Evolutionary conservation across 2,329 filamentous ascomycete species (phyloP), one percentile per base, ranked within the genome.

Genomic region (Aspergillus sp.): DNA sequence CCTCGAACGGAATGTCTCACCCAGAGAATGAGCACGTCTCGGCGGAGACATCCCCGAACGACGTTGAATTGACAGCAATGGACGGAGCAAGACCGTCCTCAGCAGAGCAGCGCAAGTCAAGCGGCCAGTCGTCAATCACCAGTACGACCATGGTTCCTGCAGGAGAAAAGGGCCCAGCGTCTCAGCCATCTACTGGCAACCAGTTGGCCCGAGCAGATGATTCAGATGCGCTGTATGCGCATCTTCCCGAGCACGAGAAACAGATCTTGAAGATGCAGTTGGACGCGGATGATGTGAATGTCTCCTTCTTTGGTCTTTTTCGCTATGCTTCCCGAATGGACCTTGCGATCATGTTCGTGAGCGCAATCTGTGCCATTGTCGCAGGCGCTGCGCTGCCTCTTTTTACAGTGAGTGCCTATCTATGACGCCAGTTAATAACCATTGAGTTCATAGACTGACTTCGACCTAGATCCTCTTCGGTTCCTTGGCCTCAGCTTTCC

Each of bases 351-450:
- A 83, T 92, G 42, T 68, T 75, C 41, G 75, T 91, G 57, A 85
- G 88, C 54, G 72, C 81, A 27, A 68, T 94, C 57, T 85, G 85
- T 59, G 84, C 90, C 64, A 90, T 93, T 65, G 86, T 82, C 36
- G 88, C 86, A 17, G 91, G 91, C 62, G 90, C 90, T 58, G 88
- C 89, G 7, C 76, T 94, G 62, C 91, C 91, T 5, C 78, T 92
- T 23, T 94, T 95, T 86, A 94, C 91, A 0, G 83, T 92, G 65
- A 51, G 74, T 68, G 13, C 54, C 32, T 44, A 51, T 38, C 19
- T 17, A 2, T 8, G 38, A 10, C 5, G 21, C 15, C 23, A 19
- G 4, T 32, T 5, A 2, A 7, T 10, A 15, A 10, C n/a, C 15
- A 30, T 3, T 13, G 3, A 30, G 15, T 11, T 8, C n/a, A 10